phyloP scores from a whole-genome alignment of 2,329 filamentous ascomycete genomes.

The Aspergillus sojae region DNA sequence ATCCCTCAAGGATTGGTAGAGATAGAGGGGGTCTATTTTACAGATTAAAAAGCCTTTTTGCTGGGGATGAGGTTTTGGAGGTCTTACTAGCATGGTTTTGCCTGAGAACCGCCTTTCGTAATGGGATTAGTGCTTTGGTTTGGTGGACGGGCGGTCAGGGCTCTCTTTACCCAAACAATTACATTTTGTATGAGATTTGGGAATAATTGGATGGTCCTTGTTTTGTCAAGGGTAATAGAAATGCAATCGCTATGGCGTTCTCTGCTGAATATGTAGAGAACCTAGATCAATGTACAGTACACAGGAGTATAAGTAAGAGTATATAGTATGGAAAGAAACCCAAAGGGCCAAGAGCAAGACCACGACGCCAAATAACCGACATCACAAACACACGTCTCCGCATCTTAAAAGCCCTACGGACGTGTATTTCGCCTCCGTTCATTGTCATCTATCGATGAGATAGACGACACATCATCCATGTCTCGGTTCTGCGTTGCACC shows the following conservation, averaged over 20 bases:
- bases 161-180: too few relatives aligned
- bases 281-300: neutral
- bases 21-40: too few relatives aligned
- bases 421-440: neutral
- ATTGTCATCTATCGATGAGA: conserved; percentile 31
- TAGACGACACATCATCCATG: conserved; percentile 35
- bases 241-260: neutral
- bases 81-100: too few relatives aligned
- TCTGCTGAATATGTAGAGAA: neutral
- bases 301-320: too few relatives aligned
- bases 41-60: too few relatives aligned
- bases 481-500: conserved; percentile 14
- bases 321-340: neutral
- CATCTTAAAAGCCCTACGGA: neutral
- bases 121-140: too few relatives aligned
- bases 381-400: neutral
- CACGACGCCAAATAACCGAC: neutral
- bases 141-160: too few relatives aligned
- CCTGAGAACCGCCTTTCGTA: too few relatives aligned
- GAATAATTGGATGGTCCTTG: neutral
- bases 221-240: neutral
- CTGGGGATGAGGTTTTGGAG: too few relatives aligned
- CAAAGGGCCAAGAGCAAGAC: neutral
- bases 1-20: too few relatives aligned
- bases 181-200: neutral